Conservation (phyloP, 768 basidiomycete species). For the Amanita brunnescens region DNA sequence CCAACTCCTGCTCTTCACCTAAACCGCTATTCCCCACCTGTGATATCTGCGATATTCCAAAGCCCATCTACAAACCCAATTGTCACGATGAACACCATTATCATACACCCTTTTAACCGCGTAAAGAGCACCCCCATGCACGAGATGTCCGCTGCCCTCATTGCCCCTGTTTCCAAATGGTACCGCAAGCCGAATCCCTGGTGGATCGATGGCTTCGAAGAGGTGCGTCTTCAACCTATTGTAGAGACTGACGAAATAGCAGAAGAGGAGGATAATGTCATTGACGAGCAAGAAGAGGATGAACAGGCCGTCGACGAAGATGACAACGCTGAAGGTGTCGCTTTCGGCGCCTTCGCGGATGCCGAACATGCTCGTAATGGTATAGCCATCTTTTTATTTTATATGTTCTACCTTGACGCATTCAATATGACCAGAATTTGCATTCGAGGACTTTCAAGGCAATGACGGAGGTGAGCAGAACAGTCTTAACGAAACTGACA, state of each 20-base stretch:
- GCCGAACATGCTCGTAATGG: neutral
- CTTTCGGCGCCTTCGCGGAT: neutral
- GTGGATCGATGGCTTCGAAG: neutral
- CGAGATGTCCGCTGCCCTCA: neutral
- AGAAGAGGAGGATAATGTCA: neutral
- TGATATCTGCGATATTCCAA: neutral
- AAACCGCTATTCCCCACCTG: neutral
- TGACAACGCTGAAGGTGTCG: too few relatives aligned
- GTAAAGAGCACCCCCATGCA: neutral
- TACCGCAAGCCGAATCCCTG: constrained; percentile 3
- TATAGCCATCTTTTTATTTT: neutral
- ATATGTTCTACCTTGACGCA: neutral
- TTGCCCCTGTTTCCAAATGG: neutral
- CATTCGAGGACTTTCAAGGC: neutral
- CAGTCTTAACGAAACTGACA: neutral
- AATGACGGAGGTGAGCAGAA: neutral
- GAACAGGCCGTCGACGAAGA: neutral
- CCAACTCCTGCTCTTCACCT: neutral
- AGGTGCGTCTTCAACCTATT: neutral
- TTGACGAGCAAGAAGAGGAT: neutral
- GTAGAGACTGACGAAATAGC: neutral
- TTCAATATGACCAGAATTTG: neutral
- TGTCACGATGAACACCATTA: neutral
- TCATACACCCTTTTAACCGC: neutral
- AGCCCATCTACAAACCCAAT: neutral